Percentiles rank a stretch among this genome's conserved stretches.
These are phyloP conservation scores for Pichia sp. DNA, from an alignment of 1,139 yeast genomes.

Conservation along the genomic window DNA sequence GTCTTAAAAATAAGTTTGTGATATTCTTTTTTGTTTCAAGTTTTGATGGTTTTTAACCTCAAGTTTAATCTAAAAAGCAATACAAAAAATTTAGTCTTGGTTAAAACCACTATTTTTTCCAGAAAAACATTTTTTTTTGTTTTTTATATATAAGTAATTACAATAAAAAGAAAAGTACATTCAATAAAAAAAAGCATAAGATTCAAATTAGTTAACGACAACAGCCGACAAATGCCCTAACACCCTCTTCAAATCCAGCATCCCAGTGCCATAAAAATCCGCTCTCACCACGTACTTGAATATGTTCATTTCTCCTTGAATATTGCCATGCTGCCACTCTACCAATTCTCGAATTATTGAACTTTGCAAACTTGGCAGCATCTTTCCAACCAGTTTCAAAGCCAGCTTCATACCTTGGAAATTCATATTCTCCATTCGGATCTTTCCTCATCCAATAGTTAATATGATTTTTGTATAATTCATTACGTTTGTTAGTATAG, in stretches of 20 bases:
- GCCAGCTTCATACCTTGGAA: constrained; percentile 75
- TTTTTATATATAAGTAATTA: no score
- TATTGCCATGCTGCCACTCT: constrained; percentile 62
- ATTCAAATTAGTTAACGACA: neutral
- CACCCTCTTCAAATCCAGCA: constrained; percentile 70
- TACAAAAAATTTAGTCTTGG: no score
- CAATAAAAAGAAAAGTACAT: no score
- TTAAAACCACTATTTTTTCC: no score
- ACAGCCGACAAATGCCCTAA: constrained; percentile 2
- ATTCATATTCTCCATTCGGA: constrained; percentile 60
- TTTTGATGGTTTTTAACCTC: no score
- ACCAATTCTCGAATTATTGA: constrained; percentile 69
- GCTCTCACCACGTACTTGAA: constrained; percentile 47
- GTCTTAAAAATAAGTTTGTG: no score
- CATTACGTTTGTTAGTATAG: constrained; percentile 37
- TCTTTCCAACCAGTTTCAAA: constrained; percentile 72
- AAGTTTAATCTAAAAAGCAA: no score
- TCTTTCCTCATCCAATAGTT: constrained; percentile 65
- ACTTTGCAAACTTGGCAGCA: constrained; percentile 56
- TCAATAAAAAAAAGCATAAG: no score
- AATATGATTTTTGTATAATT: constrained; percentile 43
- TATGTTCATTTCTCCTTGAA: constrained; percentile 52
- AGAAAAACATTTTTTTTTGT: no score
- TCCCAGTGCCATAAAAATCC: constrained; percentile 78
- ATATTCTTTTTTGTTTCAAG: no score